Evolutionary conservation across 768 basidiomycete species (phyloP), one percentile per base, ranked within the genome.

Genomic region (Mycena metata): DNA sequence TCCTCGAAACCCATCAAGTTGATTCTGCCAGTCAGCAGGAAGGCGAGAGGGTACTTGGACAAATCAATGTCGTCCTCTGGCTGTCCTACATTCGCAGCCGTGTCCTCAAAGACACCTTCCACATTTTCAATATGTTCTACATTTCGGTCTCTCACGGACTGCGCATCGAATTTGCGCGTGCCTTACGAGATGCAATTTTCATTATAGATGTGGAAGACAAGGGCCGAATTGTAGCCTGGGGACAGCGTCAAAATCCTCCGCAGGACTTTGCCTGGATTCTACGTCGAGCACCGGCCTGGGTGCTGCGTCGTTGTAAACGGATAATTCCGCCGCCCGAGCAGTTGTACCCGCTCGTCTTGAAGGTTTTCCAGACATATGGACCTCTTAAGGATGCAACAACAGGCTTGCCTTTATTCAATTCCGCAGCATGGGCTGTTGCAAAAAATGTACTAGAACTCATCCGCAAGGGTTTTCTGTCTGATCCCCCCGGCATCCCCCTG

Each of bases 321-420:
- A 69, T 72, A 8, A 77, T 83, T 30, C 80, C 82, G 11, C 77
- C 80, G 4, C 74, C 81, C 0, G 70, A 81, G 21, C 61, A 69
- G 10, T 74, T 83, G 11, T 75, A 76, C 30, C 72, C 71, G 5
- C 61, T 75, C 16, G 78, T 82, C 35, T 16, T 61, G 0, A 36
- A 70, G 0, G 75, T 82, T 7, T 79, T 82, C 51, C 33, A 61
- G 7, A 75, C 65, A 17, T 83, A 74, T 73, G 80, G 80, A 0
- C 77, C 78, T 17, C 63, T 83, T 7, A 75, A 77, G 58, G 81
- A 83, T 72, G 54, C 77, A 0, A 69, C 66, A 19, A 75, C 81
- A 0, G 67, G 71, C 0, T 42, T 63, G 0, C 77, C 79, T 16
- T 67, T 83, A 0, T 83, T 82, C 68, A 79, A 73, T 42, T 33